Percentiles rank a stretch among this genome's conserved stretches.
Evolutionary conservation across 2,329 filamentous ascomycete genomes (phyloP).

Genomic region (Fusarium sp.): DNA sequence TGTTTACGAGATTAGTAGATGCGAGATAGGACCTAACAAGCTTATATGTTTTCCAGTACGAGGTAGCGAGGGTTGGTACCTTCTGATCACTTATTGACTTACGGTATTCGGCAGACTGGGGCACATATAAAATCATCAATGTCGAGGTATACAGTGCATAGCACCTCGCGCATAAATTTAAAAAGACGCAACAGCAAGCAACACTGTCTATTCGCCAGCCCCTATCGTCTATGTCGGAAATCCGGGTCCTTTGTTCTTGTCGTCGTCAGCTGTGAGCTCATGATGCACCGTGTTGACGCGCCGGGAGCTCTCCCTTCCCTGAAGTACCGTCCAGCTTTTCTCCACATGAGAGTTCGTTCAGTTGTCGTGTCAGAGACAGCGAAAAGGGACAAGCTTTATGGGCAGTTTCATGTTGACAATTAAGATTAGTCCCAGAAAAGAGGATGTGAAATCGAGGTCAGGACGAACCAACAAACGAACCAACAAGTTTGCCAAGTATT

Average conservation of each 20-base stretch:
- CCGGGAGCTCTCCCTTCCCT: background rate
- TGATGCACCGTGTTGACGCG: conserved; percentile 3
- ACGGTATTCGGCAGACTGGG: background rate
- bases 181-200: background rate
- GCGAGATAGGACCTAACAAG: background rate
- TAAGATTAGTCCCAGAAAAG: background rate
- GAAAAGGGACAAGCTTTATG: conserved; percentile 4
- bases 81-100: background rate
- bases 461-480: background rate
- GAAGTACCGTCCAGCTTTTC: background rate
- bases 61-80: background rate
- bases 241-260: conserved; percentile 7
- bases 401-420: conserved; percentile 21
- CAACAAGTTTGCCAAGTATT: conserved; percentile 2
- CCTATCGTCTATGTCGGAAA: background rate
- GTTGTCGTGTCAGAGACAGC: background rate
- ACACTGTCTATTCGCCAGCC: conserved; percentile 1
- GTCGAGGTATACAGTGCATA: background rate
- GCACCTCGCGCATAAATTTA: background rate
- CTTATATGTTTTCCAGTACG: background rate
- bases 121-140: background rate
- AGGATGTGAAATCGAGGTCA: conserved; percentile 1
- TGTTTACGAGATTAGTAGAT: background rate
- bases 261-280: conserved; percentile 30
- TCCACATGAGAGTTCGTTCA: background rate